These are phyloP conservation scores for Penicillium coffeae DNA, from an alignment of 495 filamentous ascomycete genomes.

Conservation along the genomic window DNA sequence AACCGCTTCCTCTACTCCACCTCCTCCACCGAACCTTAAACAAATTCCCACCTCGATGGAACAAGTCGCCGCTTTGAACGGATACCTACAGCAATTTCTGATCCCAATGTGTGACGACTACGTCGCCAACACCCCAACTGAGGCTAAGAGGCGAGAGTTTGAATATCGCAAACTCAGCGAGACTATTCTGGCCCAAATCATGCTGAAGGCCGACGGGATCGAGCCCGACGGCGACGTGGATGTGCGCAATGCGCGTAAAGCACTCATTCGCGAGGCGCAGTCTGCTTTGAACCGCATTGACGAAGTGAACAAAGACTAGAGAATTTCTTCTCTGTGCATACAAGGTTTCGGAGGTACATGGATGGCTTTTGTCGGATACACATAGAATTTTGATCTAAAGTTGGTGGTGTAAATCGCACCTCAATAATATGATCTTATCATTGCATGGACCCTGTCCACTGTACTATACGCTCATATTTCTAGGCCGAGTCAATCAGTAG, in stretches of 20 bases:
- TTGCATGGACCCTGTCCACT: neutral
- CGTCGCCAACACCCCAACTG: constrained; percentile 59
- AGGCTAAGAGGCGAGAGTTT: constrained; percentile 65
- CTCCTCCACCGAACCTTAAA: constrained; percentile 37
- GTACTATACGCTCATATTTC: neutral
- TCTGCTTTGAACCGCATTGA: constrained; percentile 62
- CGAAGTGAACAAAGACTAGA: constrained; percentile 19
- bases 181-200: constrained; percentile 74
- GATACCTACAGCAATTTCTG: constrained; percentile 62
- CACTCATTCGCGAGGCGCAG: constrained; percentile 73
- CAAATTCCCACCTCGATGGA: constrained; percentile 50
- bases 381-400: neutral
- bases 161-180: constrained; percentile 80
- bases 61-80: constrained; percentile 66
- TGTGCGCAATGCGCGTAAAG: constrained; percentile 63
- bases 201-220: constrained; percentile 83
- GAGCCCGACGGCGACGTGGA: constrained; percentile 66
- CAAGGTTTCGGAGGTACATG: neutral
- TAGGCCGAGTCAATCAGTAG: too few species aligned
- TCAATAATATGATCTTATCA: neutral
- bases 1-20: constrained; percentile 20
- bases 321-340: constrained; percentile 4
- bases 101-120: constrained; percentile 65
- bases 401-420: neutral
- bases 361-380: neutral